Base-by-base conservation (phyloP, 169 alveolate genomes). In the Perkinsus olseni region DNA sequence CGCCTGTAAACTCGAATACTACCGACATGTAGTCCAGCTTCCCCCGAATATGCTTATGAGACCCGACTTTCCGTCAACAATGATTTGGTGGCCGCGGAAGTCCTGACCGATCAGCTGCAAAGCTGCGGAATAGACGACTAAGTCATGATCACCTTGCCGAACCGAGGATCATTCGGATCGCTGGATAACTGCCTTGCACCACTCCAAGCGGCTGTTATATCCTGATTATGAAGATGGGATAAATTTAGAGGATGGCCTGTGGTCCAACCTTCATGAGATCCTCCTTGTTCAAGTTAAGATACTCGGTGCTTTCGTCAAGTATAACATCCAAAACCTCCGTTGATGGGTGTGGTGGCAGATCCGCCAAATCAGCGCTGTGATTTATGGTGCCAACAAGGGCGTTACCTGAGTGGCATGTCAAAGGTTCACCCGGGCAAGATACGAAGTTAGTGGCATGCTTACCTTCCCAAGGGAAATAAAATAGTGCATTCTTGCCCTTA, bases 41-140 rank as follows among this genome's bases (percentile, higher is more conserved):
- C 99, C 99, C 36, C 99, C 99, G 95, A 97, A 94, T n/a, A 98
- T 96, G 91, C 98, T 97, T 0, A 98, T 95, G n/a, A 98, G 95
- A 31, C 99, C 99, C 93, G 93, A 94, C 31, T 94, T 90, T 4
- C 82, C 10, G 38, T 97, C 97, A 34, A 97, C 96, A 91, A 98
- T 98, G 38, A 98, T 96, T 38, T 94, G 97, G 95, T 98, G 99
- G 38, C 97, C 97, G 92, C 99, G 97, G 11, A 98, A 97, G 24
- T 98, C 92, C 82, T 95, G 82, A 62, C 11, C 50, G n/a, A n/a
- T n/a, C n/a, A n/a, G n/a, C n/a, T n/a, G n/a, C n/a, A n/a, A n/a
- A n/a, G n/a, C n/a, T n/a, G n/a, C n/a, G n/a, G n/a, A n/a, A n/a
- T n/a, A 45, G 62, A 10, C 62, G 6, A 6, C 62, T 45, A 45